phyloP scores from a whole-genome alignment of 2,329 filamentous ascomycete genomes.

The Aspergillus fructus region DNA sequence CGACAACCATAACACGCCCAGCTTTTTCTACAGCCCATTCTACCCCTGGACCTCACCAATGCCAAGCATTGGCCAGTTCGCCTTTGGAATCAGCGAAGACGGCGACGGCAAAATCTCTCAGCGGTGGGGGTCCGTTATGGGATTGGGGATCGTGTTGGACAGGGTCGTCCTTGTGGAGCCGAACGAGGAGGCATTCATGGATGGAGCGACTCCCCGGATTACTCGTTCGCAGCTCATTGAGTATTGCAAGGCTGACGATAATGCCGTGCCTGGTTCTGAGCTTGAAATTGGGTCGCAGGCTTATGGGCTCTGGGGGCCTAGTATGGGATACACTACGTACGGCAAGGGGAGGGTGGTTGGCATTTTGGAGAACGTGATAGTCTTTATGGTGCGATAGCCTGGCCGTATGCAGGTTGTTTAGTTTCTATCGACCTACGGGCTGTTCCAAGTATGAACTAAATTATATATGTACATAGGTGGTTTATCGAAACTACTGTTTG shows the following conservation, averaged over 20 bases:
- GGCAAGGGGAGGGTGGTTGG: background rate
- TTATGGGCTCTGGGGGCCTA: background rate
- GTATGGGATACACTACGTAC: background rate
- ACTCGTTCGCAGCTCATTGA: background rate
- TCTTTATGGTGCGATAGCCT: background rate
- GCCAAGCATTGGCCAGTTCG: background rate
- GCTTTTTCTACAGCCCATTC: too few relatives aligned
- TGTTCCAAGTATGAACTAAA: too few relatives aligned
- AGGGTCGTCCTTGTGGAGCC: background rate
- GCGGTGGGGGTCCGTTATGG: background rate
- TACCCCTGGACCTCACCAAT: too few relatives aligned
- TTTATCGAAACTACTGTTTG: too few relatives aligned
- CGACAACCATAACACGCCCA: too few relatives aligned
- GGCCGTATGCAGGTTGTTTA: background rate
- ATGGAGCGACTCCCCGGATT: background rate
- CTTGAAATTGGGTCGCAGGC: background rate
- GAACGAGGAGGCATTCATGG: too few relatives aligned
- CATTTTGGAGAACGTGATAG: background rate
- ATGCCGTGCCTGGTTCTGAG: background rate
- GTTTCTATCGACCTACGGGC: too few relatives aligned
- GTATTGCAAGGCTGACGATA: too few relatives aligned
- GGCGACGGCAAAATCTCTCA: background rate
- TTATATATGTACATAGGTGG: too few relatives aligned
- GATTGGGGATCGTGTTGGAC: background rate
- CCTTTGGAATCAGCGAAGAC: background rate